Base-by-base conservation (phyloP, 2,329 filamentous ascomycete genomes). In the Penicillium sp. region DNA sequence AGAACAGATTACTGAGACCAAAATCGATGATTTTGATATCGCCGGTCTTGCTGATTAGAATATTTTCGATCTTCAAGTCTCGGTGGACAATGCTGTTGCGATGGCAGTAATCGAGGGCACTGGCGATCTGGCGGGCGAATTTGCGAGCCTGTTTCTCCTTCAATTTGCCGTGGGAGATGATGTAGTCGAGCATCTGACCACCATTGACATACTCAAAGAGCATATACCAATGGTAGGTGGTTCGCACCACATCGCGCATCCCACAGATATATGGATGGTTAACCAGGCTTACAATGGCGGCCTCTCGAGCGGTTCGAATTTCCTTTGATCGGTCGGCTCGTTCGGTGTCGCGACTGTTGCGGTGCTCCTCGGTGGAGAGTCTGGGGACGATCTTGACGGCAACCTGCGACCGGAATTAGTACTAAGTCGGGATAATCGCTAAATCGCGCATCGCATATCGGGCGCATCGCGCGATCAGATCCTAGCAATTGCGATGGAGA, bases 21-120 rank as follows among this genome's bases (percentile, higher is more conserved):
- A 99, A 99, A 71, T 99, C 94, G 64, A 99, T 99, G 67, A 99
- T 97, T 73, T 97, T 97, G 76, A 99, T 99, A 71, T 99, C 94
- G 36, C 94, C 94, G 2, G 90, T 97, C 80, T 97, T 97, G 81
- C 92, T 97, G 77, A 99, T 99, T 57, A 99, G 84, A 51, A 99
- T 99, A 71, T 99, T 99, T 75, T 97, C 94, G 64, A 99, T 99
- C 81, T 99, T 99, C 62, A 99, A 77, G 71, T 99, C 94, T 47
- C 94, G 87, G 73, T 99, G 94, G 21, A 97, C 94, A 63, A 99
- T 97, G 75, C 92, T 97, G 79, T 99, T 97, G 58, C 92, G 87
- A 74, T 99, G 94, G 71, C 92, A 97, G 76, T 97, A 99, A 74
- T 99, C 94, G 53, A 99, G 81, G 28, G 94, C 92, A 70, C 93